Evolutionary conservation across 139 green algal genomes (phyloP), one percentile per base, ranked within the genome.

Genomic region (Coccomyxa sp.): DNA sequence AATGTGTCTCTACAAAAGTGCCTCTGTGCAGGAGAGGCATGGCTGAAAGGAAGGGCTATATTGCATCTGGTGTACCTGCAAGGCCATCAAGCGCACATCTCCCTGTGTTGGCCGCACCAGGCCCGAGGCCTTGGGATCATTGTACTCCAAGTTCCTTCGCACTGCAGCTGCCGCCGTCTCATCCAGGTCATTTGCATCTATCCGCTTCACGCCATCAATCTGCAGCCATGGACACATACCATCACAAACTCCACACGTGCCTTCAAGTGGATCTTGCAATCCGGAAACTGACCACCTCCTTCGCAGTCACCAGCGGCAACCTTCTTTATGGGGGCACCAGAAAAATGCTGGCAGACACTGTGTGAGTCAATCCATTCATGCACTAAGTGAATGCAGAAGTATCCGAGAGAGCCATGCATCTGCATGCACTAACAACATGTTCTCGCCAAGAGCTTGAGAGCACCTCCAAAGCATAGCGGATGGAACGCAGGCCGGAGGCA

Each of bases 161-260:
- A 98, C 98, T 25, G 90, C 87, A 23, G 66, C 58, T 27, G 88
- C 87, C 18, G 89, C 92, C 0, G 58, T 31, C 10, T 85, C 63
- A 84, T 98, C 95, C 85, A 98, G 63, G 76, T 99, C 95, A 80
- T 98, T 98, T 4, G 94, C 94, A 31, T 96, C 90, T 21, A 99
- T 89, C 17, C 86, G 81, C 0, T 81, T 78, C 30, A 98, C 74
- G 51, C 91, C 91, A 0, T 92, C 82, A 12, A 98, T 82, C 86
- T 98, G 93, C 30, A 95, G 78, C 23, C n/a, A 31, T 77, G 4
- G 66, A 74, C 66, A 74, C 71, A 77, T 77, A 77, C 25, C 71
- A 9, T 77, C 21, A 74, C 4, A 74, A 23, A 30, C 23, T 23
- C 66, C 66, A 74, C 9, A 10, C 21, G 4, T 74, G 66, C 66